Percentiles rank a stretch among this genome's conserved stretches.
Conservation (phyloP, 306 rosid species). For the Pachyrhizus erosus region DNA sequence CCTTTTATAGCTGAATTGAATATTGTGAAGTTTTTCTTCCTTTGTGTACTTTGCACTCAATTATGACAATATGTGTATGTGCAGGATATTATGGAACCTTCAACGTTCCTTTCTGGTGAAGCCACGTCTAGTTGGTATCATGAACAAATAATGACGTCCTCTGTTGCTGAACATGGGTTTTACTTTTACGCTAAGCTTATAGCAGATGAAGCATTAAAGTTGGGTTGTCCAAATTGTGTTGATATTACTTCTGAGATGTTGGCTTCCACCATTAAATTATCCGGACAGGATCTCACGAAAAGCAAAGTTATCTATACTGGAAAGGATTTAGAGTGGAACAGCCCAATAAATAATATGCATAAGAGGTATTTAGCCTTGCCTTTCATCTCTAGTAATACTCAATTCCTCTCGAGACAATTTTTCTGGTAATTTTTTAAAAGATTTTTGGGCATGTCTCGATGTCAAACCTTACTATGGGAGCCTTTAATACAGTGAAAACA, state of each 20-base stretch:
- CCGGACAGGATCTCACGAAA: slow-evolving; percentile 50
- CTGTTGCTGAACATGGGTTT: slow-evolving; percentile 79
- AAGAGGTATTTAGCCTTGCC: slow-evolving; percentile 59
- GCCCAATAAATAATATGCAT: slow-evolving; percentile 41
- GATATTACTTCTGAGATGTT: slow-evolving; percentile 74
- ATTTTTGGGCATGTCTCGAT: slow-evolving; percentile 21
- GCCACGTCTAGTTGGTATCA: slow-evolving; percentile 57
- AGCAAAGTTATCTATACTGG: slow-evolving; percentile 43
- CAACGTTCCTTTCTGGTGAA: slow-evolving; percentile 51
- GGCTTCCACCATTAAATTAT: slow-evolving; percentile 63
- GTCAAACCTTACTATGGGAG: slow-evolving; percentile 39
- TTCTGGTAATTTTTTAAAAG: background rate
- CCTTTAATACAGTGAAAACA: slow-evolving; percentile 62
- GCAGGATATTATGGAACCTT: slow-evolving; percentile 69
- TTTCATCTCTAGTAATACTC: slow-evolving; percentile 26
- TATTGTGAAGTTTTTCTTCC: slow-evolving; percentile 28
- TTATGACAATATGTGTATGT: slow-evolving; percentile 41
- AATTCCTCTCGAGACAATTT: slow-evolving; percentile 2
- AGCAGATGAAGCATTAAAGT: slow-evolving; percentile 58
- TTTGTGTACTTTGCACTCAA: slow-evolving; percentile 7
- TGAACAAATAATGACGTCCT: slow-evolving; percentile 64
- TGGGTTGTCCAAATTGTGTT: slow-evolving; percentile 49
- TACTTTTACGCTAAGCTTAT: slow-evolving; percentile 68
- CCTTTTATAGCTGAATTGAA: slow-evolving; percentile 23
- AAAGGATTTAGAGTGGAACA: slow-evolving; percentile 51